A percentile compares a stretch with the other conserved stretches of the same genome.
phyloP scores from a whole-genome alignment of 257 asterid genomes.

The Asclepias syriaca region DNA sequence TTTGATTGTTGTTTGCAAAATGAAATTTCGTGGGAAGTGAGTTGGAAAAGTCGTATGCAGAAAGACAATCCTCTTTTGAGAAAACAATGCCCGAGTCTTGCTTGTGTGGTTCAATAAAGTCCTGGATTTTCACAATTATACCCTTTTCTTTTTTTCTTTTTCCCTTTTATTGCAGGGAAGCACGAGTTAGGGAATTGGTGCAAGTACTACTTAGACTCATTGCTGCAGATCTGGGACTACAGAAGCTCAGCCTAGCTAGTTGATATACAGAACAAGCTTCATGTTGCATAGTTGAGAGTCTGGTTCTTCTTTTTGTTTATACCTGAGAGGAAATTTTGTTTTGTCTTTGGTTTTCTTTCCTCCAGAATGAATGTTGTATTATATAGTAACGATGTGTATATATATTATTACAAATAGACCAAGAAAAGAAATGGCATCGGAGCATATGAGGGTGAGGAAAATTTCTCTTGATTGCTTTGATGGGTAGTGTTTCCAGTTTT shows the following conservation, averaged over 20 bases:
- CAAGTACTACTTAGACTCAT: slow-evolving; percentile 68
- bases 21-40: too few relatives aligned
- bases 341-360: neutral
- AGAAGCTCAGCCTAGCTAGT: slow-evolving; percentile 36
- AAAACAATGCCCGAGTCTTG: too few relatives aligned
- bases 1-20: neutral
- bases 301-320: neutral
- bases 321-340: neutral
- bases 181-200: slow-evolving; percentile 72
- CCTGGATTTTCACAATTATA: slow-evolving; percentile 10
- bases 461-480: neutral
- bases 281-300: neutral
- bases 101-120: too few relatives aligned
- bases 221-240: slow-evolving; percentile 64
- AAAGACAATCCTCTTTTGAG: neutral
- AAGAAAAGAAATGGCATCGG: neutral
- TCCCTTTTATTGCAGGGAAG: slow-evolving; percentile 53
- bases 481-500: neutral
- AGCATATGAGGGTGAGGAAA: neutral
- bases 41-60: neutral
- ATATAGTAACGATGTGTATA: neutral
- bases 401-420: neutral
- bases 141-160: too few relatives aligned
- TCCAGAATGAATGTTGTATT: neutral
- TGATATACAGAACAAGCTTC: slow-evolving; percentile 9